Conservation (phyloP, 2,329 filamentous ascomycete species). For the Xylaria sp. region DNA sequence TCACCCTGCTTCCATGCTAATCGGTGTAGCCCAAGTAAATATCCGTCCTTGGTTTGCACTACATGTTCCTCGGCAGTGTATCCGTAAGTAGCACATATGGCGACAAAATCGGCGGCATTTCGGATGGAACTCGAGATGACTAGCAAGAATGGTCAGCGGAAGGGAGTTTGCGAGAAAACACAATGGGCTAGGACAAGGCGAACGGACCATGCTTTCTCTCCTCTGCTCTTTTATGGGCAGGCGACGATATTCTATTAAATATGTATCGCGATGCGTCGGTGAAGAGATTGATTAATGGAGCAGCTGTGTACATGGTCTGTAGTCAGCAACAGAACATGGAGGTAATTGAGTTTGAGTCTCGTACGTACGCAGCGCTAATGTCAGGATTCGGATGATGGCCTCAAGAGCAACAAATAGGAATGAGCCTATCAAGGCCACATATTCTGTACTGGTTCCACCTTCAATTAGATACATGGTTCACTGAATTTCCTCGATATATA, state of each 20-base stretch:
- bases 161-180: constrained; percentile 51
- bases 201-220: constrained; percentile 67
- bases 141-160: constrained; percentile 61
- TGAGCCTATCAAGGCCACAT: constrained; percentile 83
- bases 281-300: constrained; percentile 79
- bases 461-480: constrained; percentile 26
- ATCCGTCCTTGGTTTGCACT: constrained; percentile 92
- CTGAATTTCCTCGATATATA: not conserved
- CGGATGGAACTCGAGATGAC: constrained; percentile 78
- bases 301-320: constrained; percentile 61
- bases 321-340: constrained; percentile 29
- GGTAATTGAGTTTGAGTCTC: constrained; percentile 41
- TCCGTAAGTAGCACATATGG: constrained; percentile 89
- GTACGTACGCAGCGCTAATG: constrained; percentile 83
- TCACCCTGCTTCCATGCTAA: constrained; percentile 84
- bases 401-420: constrained; percentile 84
- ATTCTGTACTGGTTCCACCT: constrained; percentile 69
- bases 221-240: constrained; percentile 70
- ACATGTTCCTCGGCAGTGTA: constrained; percentile 97
- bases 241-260: constrained; percentile 79
- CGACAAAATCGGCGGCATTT: constrained; percentile 88
- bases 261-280: constrained; percentile 81
- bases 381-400: constrained; percentile 81
- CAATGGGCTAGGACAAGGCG: not conserved
- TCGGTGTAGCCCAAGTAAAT: constrained; percentile 86